Evolutionary conservation across 441 rosid genomes (phyloP).

Genomic region (Erysimum cheiri): DNA sequence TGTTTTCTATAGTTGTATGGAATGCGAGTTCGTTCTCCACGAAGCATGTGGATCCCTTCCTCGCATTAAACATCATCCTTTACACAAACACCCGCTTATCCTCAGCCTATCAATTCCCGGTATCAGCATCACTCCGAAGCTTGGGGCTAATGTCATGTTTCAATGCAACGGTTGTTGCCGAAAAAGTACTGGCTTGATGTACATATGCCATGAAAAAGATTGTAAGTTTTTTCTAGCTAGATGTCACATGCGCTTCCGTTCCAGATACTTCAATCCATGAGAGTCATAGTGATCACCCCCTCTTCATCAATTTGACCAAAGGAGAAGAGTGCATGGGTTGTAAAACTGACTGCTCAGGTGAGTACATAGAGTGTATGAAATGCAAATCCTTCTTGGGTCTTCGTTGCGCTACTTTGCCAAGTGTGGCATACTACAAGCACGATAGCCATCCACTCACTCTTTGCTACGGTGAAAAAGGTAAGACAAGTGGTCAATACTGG

Average conservation of each 20-base stretch:
- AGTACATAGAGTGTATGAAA: not conserved
- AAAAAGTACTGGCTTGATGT: not conserved
- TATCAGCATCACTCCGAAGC: too few species aligned
- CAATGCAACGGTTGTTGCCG: not conserved
- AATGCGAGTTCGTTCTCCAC: not conserved
- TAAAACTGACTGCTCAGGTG: not conserved
- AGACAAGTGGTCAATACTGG: not conserved
- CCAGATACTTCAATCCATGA: not conserved
- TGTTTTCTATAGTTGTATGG: not conserved
- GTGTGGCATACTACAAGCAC: not conserved
- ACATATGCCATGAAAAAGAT: not conserved
- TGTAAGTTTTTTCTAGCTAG: too few species aligned
- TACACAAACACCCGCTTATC: not conserved
- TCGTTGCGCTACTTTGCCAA: slow-evolving; percentile 1
- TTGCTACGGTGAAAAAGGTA: not conserved
- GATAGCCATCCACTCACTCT: slow-evolving; percentile 16
- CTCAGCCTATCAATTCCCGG: not conserved
- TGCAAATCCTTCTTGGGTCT: not conserved
- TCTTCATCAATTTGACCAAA: not conserved
- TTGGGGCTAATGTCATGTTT: too few species aligned
- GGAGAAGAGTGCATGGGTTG: not conserved
- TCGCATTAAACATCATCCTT: not conserved
- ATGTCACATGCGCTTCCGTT: not conserved
- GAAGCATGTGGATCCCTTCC: not conserved
- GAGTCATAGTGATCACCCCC: not conserved